Evolutionary conservation across 2,329 filamentous ascomycete genomes (phyloP).

Genomic region (Lachnellula hyalina): DNA sequence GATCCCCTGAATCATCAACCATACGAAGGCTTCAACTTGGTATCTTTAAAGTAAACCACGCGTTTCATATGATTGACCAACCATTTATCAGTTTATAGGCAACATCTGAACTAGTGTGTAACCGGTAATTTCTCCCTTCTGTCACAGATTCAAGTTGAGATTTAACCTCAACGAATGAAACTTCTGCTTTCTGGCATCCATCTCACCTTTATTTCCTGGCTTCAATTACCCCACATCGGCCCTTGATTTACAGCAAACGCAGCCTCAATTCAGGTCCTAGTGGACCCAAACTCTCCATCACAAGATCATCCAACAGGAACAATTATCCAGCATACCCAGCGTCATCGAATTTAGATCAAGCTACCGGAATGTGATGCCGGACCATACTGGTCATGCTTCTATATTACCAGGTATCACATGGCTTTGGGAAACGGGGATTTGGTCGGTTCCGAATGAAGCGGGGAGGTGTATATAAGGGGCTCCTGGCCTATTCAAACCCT

Average conservation of each 20-base stretch:
- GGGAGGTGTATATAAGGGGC: neutral
- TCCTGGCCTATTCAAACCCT: neutral
- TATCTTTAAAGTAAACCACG: too few species aligned
- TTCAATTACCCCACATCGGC: neutral
- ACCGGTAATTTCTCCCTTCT: too few species aligned
- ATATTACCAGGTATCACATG: neutral
- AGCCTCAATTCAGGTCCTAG: neutral
- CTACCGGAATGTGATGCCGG: neutral
- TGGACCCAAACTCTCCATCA: neutral
- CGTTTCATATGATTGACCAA: too few species aligned
- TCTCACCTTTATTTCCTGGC: neutral
- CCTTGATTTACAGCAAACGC: neutral
- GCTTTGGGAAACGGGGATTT: neutral
- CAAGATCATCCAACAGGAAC: neutral
- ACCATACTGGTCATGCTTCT: neutral
- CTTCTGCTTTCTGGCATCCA: too few species aligned
- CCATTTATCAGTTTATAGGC: too few species aligned
- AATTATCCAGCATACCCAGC: neutral
- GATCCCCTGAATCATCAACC: neutral
- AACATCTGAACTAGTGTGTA: too few species aligned
- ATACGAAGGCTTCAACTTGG: neutral
- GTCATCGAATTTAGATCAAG: neutral
- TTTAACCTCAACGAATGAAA: neutral
- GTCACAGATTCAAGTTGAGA: neutral
- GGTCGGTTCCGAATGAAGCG: neutral